Base-by-base conservation (phyloP, 2,329 filamentous ascomycete genomes). In the Aspergillus sp. region DNA sequence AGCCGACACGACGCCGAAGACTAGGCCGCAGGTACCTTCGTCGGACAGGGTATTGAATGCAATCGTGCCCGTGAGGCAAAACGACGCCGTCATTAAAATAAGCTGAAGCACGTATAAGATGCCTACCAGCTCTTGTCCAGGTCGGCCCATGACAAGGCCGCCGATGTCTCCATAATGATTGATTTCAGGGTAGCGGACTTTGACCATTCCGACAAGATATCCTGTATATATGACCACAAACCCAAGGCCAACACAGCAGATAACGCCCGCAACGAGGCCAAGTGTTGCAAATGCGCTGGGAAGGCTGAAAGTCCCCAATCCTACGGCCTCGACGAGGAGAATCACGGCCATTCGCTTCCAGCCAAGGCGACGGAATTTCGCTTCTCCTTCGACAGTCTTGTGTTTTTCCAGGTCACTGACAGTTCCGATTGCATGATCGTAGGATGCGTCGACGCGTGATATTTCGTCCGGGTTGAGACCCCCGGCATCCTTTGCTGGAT, bases 261-360 rank as follows among this genome's bases (percentile, higher is more conserved):
- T 75, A 31, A 79, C 73, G 58, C 78, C 78, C 6, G 73, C 73
- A 10, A 80, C 73, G 74, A 80, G 78, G 46, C 78, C 78, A 6
- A 80, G 69, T 10, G 69, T 75, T 6, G 77, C 77, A 54, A 80
- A 79, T 24, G 77, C 77, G 49, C 71, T 75, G 7, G 79, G 77
- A 45, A 80, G 71, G 55, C 77, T 78, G 60, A 80, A 71, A 22
- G 74, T 76, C 51, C 79, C 80, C 26, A 81, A 72, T 16, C 79
- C 77, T 60, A 81, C 80, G 32, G 80, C 78, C 63, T 82, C 80
- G 45, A 81, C 80, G 52, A 81, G 79, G 56, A 82, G 68, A 59
- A 80, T 78, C 42, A 81, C 71, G 3, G 78, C 80, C 32, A 81
- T 69, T 20, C 78, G 75, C 67, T 81, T 80, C 81, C 82, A 84